Evolutionary conservation across 164 flowering plant genomes (phyloP).

Genomic region (Vitis vinifera): ASM3070453v1 NC_081819.1:23250001-23250500

Average conservation of each 20-base stretch:
- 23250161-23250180: too few relatives aligned
- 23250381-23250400: not conserved
- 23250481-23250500: too few relatives aligned
- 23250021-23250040: slow-evolving; percentile 97
- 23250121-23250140: not conserved
- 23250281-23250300: slow-evolving; percentile 51
- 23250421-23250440: not conserved
- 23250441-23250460: too few relatives aligned
- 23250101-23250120: slow-evolving; percentile 39
- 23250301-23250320: slow-evolving; percentile 99
- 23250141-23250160: not conserved
- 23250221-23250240: too few relatives aligned
- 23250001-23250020: slow-evolving; percentile 99
- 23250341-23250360: slow-evolving; percentile 97
- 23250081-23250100: slow-evolving; percentile 99
- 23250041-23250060: slow-evolving; percentile 99
- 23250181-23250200: too few relatives aligned
- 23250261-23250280: too few relatives aligned
- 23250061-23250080: slow-evolving; percentile 96
- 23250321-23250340: slow-evolving; percentile 97
- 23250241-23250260: too few relatives aligned
- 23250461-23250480: too few relatives aligned
- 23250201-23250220: too few relatives aligned
- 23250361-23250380: slow-evolving; percentile 1
- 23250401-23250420: not conserved